Percentiles rank a stretch among this genome's conserved stretches.
phyloP scores from a whole-genome alignment of 192 early-diverging fungal species.

The Diversispora epigaea region DNA sequence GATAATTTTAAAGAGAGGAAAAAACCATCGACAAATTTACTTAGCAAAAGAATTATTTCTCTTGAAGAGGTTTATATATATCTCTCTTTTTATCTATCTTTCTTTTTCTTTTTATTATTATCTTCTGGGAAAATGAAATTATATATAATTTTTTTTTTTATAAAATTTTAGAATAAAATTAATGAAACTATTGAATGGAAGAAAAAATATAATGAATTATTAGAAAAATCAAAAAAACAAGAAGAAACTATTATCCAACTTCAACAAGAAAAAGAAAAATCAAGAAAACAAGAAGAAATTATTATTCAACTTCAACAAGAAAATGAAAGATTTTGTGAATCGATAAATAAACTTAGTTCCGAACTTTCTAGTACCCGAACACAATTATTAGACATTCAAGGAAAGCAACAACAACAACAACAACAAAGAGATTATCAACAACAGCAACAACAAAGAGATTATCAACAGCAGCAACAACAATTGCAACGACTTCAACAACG shows the following conservation, averaged over 20 bases:
- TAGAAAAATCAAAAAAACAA: background rate
- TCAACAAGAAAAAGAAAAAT: background rate
- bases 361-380: constrained; percentile 1
- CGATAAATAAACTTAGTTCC: background rate
- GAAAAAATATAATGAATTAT: constrained; percentile 10
- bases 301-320: background rate
- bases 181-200: background rate
- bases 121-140: background rate
- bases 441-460: too few species aligned
- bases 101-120: too few species aligned
- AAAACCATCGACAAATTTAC: too few species aligned
- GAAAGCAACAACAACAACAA: background rate
- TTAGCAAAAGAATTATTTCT: too few species aligned
- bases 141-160: background rate
- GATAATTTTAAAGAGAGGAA: too few species aligned
- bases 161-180: background rate
- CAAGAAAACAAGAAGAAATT: background rate
- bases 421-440: background rate
- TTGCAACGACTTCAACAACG: background rate
- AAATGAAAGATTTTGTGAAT: background rate
- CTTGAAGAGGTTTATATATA: too few species aligned
- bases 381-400: background rate
- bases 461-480: too few species aligned
- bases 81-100: too few species aligned
- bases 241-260: constrained; percentile 1